Percentiles rank a stretch among this genome's conserved stretches.
phyloP scores from a whole-genome alignment of 176 grass and related monocot genomes.

The Carex myosuroides region DNA sequence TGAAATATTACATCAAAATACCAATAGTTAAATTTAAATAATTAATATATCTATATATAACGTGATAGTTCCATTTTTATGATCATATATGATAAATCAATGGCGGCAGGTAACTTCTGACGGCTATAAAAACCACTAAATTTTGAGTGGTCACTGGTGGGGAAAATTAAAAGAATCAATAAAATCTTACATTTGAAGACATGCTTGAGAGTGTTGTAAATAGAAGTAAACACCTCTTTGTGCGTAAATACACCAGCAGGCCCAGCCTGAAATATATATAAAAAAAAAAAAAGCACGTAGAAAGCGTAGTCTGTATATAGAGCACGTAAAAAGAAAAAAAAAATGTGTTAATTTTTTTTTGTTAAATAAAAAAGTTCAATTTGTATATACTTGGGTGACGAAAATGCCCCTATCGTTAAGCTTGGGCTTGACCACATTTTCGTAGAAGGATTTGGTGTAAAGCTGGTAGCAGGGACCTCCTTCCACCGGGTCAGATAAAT shows the following conservation, averaged over 20 bases:
- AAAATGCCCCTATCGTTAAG: constrained; percentile 54
- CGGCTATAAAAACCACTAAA: not conserved
- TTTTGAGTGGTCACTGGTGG: not conserved
- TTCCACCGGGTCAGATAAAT: constrained; percentile 63
- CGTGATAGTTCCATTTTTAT: not conserved
- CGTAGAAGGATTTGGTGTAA: constrained; percentile 80
- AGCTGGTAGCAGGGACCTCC: constrained; percentile 81
- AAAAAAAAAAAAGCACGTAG: not conserved
- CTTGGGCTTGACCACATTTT: constrained; percentile 50
- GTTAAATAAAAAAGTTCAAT: not conserved
- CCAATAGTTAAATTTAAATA: not conserved
- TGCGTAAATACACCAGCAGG: constrained; percentile 69
- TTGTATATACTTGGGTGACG: constrained; percentile 51
- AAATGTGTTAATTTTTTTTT: not conserved
- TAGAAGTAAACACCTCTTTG: constrained; percentile 71
- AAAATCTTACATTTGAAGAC: constrained; percentile 59
- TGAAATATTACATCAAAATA: not conserved
- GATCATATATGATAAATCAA: not conserved
- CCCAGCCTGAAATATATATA: constrained; percentile 35
- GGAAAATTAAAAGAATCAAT: not conserved
- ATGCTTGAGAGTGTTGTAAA: constrained; percentile 64
- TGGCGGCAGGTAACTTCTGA: not conserved
- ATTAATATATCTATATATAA: not conserved
- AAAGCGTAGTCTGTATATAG: not conserved
- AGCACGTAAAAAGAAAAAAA: not conserved